Evolutionary conservation across 176 grass and related monocot genomes (phyloP), one percentile per base, ranked within the genome.

Genomic region (Cocos nucifera): DNA sequence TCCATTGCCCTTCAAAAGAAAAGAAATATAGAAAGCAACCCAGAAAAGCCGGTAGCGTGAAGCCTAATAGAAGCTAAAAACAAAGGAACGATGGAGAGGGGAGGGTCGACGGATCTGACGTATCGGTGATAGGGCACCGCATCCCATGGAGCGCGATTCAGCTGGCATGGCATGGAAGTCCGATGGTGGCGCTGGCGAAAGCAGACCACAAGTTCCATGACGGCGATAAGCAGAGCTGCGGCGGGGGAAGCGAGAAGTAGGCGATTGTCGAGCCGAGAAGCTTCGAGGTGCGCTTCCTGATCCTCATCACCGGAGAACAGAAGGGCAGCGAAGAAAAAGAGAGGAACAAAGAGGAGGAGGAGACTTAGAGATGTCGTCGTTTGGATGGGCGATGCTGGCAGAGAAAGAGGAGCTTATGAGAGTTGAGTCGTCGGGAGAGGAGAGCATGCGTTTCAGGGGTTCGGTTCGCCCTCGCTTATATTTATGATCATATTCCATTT

Each of bases 131-230:
- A 53, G 3, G 8, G 8, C 30, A 79, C 69, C 2, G 76, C 62
- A 54, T 87, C 85, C 75, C 72, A 73, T 0, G 75, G 63, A 6
- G 71, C 79, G 57, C 49, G 28, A 67, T 23, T 79, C 25, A 79
- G 62, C 71, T 69, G 28, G 20, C 54, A 79, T 69, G 28, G 20
- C 54, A 79, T 20, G 17, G 18, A 18, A 73, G 54, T 3, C 2
- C 15, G 0, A 57, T 21, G 20, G 77, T 26, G 19, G 58, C 6
- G 24, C 19, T 26, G 4, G 54, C 21, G 22, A 10, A 17, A 28
- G 9, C 17, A n/a, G 63, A 9, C 55, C 22, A 32, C 15, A 53
- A 49, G 18, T 10, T 19, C 3, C 57, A 57, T 0, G 28, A 10
- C 12, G 26, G 21, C 21, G 49, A 15, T 3, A 29, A 0, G 32